Conservation (phyloP, 768 basidiomycete genomes). For the Multifurca ochricompacta region DNA sequence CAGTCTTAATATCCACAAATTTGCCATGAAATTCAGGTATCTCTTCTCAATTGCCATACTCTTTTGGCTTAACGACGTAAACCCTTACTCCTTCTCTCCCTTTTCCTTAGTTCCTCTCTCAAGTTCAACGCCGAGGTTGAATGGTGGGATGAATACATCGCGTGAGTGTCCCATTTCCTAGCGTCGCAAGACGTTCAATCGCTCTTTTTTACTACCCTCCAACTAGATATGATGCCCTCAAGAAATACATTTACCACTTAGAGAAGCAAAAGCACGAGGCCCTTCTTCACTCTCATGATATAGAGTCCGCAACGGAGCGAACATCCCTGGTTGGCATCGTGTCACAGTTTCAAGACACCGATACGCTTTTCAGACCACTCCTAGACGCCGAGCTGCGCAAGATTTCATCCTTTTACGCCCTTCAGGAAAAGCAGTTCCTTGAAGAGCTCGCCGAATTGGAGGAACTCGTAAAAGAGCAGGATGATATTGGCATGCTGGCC, state of each 20-base stretch:
- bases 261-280: constrained; percentile 65
- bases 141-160: constrained; percentile 90
- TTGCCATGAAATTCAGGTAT: constrained; percentile 57
- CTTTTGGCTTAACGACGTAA: no score
- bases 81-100: neutral
- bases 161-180: constrained; percentile 41
- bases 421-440: constrained; percentile 65
- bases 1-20: constrained; percentile 6
- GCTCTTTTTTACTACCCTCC: neutral
- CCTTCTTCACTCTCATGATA: constrained; percentile 35
- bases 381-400: constrained; percentile 80
- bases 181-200: neutral
- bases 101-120: constrained; percentile 55
- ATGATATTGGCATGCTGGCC: constrained; percentile 46
- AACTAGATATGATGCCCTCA: constrained; percentile 73
- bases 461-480: constrained; percentile 48
- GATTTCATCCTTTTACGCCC: constrained; percentile 69
- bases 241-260: constrained; percentile 78
- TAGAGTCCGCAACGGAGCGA: constrained; percentile 54
- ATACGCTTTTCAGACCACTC: constrained; percentile 60
- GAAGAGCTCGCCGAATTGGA: constrained; percentile 54
- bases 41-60: constrained; percentile 8
- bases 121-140: constrained; percentile 89
- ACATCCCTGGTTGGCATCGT: constrained; percentile 43
- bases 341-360: constrained; percentile 34